These are phyloP conservation scores for Orbilia ellipsospora DNA, from an alignment of 2,329 filamentous ascomycete species.

Conservation along the genomic window DNA sequence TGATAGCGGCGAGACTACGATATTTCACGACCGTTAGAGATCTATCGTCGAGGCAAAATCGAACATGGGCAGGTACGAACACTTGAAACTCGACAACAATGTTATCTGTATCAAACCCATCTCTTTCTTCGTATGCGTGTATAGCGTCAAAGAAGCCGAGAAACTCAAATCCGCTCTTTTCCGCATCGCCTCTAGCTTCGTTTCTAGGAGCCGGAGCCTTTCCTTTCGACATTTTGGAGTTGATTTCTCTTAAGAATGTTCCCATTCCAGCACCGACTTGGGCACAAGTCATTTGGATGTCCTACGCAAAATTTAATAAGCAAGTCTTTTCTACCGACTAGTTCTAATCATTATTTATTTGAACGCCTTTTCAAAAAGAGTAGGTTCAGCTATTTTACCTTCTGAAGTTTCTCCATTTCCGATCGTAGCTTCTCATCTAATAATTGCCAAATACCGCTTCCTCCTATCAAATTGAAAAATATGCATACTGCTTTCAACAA, in stretches of 20 bases:
- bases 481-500: conserved; percentile 30
- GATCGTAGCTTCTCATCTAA: background rate
- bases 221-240: background rate
- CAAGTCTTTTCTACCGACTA: too few species aligned
- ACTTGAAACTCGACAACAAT: conserved; percentile 26
- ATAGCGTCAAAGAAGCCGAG: conserved; percentile 19
- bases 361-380: background rate
- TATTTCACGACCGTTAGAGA: too few species aligned
- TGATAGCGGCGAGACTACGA: conserved; percentile 17
- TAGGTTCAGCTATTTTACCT: background rate
- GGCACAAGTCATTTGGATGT: conserved; percentile 20
- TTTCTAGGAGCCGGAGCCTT: background rate
- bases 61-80: conserved; percentile 6
- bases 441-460: conserved; percentile 23
- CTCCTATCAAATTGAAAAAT: conserved; percentile 16
- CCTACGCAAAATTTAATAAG: conserved; percentile 6
- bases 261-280: conserved; percentile 9
- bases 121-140: conserved; percentile 19
- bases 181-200: background rate
- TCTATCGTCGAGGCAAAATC: too few species aligned
- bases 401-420: conserved; percentile 37
- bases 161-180: background rate
- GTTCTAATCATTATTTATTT: too few species aligned
- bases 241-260: conserved; percentile 20
- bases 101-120: conserved; percentile 28